Percentiles rank a stretch among this genome's conserved stretches.
phyloP scores from a whole-genome alignment of 306 rosid species.

The Morella rubra region DNA sequence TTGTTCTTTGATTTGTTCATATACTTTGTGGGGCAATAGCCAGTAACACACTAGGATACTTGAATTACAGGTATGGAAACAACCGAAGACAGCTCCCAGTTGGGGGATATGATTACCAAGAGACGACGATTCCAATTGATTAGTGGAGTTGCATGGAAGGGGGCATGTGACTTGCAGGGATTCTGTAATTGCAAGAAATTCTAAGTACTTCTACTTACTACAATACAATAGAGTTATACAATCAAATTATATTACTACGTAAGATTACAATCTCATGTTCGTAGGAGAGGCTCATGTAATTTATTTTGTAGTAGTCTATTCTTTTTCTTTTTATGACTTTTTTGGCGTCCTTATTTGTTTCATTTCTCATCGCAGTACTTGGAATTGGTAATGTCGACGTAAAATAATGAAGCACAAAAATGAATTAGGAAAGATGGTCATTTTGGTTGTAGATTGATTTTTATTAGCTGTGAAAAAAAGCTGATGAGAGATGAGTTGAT shows the following conservation, averaged over 20 bases:
- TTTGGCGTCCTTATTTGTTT: too few species aligned
- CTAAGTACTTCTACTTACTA: constrained; percentile 1
- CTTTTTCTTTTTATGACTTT: background rate
- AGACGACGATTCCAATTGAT: constrained; percentile 1
- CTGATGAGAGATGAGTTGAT: too few species aligned
- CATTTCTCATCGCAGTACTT: too few species aligned
- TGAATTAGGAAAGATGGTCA: too few species aligned
- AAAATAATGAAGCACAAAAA: too few species aligned
- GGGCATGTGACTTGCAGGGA: background rate
- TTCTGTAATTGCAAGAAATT: background rate
- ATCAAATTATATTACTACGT: background rate
- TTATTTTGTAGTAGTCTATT: background rate
- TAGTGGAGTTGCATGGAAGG: background rate
- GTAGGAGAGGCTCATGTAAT: background rate
- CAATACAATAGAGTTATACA: background rate
- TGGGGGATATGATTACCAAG: background rate
- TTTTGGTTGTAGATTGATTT: too few species aligned
- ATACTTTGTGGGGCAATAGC: background rate
- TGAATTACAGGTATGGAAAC: constrained; percentile 3
- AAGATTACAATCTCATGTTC: constrained; percentile 1
- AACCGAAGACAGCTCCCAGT: background rate
- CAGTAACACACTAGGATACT: background rate
- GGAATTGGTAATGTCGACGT: too few species aligned
- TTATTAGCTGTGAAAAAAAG: too few species aligned
- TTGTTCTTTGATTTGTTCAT: background rate